Evolutionary conservation across 2,329 filamentous ascomycete genomes (phyloP), one percentile per base, ranked within the genome.

Genomic region (Penicillium rolfsii): DNA sequence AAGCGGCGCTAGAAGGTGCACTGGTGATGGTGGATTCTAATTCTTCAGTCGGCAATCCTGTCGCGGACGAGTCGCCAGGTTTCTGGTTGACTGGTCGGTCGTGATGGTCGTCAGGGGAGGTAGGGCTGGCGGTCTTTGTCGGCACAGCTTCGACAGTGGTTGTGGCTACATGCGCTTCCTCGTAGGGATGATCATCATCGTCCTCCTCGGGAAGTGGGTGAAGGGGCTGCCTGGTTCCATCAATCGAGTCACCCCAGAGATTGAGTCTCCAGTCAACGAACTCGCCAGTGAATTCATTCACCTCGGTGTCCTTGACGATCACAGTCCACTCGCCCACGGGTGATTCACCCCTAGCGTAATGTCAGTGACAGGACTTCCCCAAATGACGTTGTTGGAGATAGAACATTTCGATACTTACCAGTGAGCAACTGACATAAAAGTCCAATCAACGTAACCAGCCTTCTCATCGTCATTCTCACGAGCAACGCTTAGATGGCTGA

Each of bases 381-480:
- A n/a, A 28, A 46, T 24, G 35, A 28, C 40, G 30, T 5, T 8
- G 9, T 38, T 52, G 19, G 48, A 41, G 6, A 54, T 55, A 16
- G 4, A 16, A 52, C 24, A 24, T 24, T 55, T 26, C 2, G 22
- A 50, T 33, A 77, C 88, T 77, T 83, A 93, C 91, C 93, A 99
- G 75, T 99, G 95, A 65, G 89, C 93, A 40, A 99, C 95, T 63
- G 89, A 96, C 95, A 99, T 99, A 71, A 99, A 99, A 0, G 94
- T 98, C 95, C 95, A 99, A 78, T 98, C 92, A 40, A 88, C 81
- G 74, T 98, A 99, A 8, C 95, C 95, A 24, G 79, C 77, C 0
- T 79, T 74, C 38, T 84, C 84, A 1, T 84, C 81, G 75, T 99
- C 95, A 24, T 86, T 77, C 61, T 84, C 84, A 65, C 95, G 89